phyloP scores from a whole-genome alignment of 345 rosid species.

The Erodium maritimum region DNA sequence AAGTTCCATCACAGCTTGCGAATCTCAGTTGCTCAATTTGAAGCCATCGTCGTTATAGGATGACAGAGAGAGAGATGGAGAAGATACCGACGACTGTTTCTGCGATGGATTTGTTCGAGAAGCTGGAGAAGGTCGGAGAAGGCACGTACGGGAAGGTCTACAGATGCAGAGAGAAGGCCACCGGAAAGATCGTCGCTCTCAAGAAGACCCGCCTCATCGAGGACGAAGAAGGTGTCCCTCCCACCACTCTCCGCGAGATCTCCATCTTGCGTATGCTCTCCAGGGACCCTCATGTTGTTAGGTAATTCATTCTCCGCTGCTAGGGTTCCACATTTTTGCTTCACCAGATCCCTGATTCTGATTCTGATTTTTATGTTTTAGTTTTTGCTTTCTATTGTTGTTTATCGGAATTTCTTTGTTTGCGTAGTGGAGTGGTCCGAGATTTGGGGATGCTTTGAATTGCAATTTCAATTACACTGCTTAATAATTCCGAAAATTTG shows the following conservation, averaged over 20 bases:
- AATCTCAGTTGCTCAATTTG: neutral
- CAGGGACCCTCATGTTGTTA: conserved; percentile 81
- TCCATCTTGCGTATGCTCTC: conserved; percentile 98
- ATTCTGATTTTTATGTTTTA: neutral
- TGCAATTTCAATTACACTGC: no score
- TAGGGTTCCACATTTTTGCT: neutral
- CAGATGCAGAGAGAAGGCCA: conserved; percentile 90
- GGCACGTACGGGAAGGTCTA: conserved; percentile 97
- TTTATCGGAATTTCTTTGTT: neutral
- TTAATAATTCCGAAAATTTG: no score
- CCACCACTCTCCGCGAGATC: conserved; percentile 96
- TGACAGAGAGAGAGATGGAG: conserved; percentile 24
- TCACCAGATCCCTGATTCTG: neutral
- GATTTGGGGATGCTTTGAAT: no score
- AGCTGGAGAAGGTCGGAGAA: conserved; percentile 97
- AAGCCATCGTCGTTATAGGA: neutral
- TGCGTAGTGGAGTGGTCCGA: no score
- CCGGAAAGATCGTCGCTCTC: conserved; percentile 81
- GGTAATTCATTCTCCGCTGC: conserved; percentile 15
- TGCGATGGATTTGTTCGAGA: conserved; percentile 85
- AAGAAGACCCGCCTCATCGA: conserved; percentile 98
- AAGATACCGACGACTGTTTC: conserved; percentile 30
- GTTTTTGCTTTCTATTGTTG: neutral
- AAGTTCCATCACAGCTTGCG: neutral
- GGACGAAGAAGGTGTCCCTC: conserved; percentile 97